These are phyloP conservation scores for Chamaecrista fasciculata DNA, from an alignment of 306 rosid species.

Conservation along the genomic window DNA sequence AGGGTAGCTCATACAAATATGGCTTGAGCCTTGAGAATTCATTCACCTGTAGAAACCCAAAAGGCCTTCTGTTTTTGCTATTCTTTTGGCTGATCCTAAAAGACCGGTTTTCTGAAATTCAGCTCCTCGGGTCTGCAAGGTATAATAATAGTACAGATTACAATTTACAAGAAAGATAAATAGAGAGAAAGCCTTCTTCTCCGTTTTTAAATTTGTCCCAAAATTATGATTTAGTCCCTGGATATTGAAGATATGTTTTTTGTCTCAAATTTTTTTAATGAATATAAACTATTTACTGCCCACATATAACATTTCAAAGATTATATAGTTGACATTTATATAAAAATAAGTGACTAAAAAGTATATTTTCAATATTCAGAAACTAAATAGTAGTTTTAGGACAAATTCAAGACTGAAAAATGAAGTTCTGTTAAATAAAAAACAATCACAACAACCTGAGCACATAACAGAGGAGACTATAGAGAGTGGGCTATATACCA, in stretches of 20 bases:
- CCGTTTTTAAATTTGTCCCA: too few relatives aligned
- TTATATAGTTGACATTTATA: too few relatives aligned
- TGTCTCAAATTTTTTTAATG: too few relatives aligned
- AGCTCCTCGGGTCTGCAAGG: slow-evolving; percentile 70
- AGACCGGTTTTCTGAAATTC: slow-evolving; percentile 79
- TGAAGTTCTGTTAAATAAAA: too few relatives aligned
- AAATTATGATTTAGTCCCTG: too few relatives aligned
- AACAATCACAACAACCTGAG: background rate
- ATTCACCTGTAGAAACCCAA: slow-evolving; percentile 81
- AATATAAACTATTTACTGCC: too few relatives aligned
- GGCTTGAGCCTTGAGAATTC: slow-evolving; percentile 10
- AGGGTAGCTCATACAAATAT: background rate
- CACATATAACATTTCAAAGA: too few relatives aligned
- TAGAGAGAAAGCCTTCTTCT: background rate
- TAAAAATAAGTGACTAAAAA: too few relatives aligned
- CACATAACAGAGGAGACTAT: background rate
- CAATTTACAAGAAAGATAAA: background rate
- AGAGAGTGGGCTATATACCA: background rate
- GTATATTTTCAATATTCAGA: too few relatives aligned
- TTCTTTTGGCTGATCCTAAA: slow-evolving; percentile 58
- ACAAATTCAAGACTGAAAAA: too few relatives aligned
- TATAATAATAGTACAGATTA: background rate
- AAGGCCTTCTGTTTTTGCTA: slow-evolving; percentile 74
- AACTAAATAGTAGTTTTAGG: too few relatives aligned
- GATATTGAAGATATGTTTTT: too few relatives aligned